Percentiles rank a stretch among this genome's conserved stretches.
These are phyloP conservation scores for Paramyrothecium sp. DNA, from an alignment of 2,329 filamentous ascomycete genomes.

Conservation along the genomic window DNA sequence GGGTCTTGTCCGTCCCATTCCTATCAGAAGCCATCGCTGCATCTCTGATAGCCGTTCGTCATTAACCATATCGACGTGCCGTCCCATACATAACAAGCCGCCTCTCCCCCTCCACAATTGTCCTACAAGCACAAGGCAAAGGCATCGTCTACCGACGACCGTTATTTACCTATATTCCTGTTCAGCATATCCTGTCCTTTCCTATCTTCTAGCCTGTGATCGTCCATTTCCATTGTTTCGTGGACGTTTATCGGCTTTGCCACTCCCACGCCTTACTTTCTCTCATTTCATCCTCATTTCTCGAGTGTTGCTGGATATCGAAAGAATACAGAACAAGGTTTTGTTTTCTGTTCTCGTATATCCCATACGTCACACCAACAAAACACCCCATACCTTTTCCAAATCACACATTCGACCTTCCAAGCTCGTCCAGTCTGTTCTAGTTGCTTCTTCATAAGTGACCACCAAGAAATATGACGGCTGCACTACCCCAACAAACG, in stretches of 20 bases:
- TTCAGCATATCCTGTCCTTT: background rate
- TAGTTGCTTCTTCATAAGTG: background rate
- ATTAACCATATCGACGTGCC: background rate
- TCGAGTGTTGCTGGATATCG: too few relatives aligned
- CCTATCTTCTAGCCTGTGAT: background rate
- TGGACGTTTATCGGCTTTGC: background rate
- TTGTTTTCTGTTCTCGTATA: background rate
- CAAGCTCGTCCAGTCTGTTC: background rate
- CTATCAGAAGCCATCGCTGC: background rate
- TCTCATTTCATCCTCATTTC: background rate
- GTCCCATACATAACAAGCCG: background rate
- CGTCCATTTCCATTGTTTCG: background rate
- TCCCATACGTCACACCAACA: background rate
- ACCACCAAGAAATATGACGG: constrained; percentile 40
- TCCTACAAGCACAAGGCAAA: background rate
- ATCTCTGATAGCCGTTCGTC: background rate
- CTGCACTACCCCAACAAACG: constrained; percentile 42
- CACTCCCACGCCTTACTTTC: background rate
- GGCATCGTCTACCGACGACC: background rate
- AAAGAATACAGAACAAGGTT: too few relatives aligned
- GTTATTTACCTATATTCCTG: background rate
- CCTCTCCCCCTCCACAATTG: background rate
- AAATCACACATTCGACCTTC: background rate
- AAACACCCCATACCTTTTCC: background rate
- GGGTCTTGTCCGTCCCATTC: background rate